Evolutionary conservation across 257 asterid genomes (phyloP), one percentile per base, ranked within the genome.

Genomic region (Agastache rugosa): DNA sequence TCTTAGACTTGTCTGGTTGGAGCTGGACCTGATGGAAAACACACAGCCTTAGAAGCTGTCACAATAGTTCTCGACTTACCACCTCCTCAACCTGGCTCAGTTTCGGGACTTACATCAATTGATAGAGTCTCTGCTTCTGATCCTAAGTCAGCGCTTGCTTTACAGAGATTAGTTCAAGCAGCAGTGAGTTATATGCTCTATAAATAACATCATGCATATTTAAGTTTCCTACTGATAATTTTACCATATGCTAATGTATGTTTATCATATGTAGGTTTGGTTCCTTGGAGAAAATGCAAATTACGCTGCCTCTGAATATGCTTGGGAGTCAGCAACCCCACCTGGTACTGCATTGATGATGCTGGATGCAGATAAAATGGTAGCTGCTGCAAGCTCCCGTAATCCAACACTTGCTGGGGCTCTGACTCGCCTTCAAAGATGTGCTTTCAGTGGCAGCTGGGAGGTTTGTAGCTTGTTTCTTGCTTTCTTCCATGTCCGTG

Each of bases 331-430:
- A 2, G 98, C 98, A 67, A 95, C 99, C 71, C 99, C 99, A 66
- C 99, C 99, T 59, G 99, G 99, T 75, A 95, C 99, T 67, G 99
- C 99, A 80, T 80, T 95, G 84, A 95, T 95, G 99, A 95, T 95
- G 99, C 79, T 95, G 79, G 99, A 95, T 78, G 96, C 98, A 31
- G 99, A 95, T 81, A 95, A 95, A 84, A 95, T 95, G 99, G 99
- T 95, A 75, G 99, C 99, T 85, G 99, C 99, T 81, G 99, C 99
- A 68, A 95, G 99, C 86, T 95, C 99, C 72, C 99, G 99, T 35
- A 95, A 95, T 79, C 99, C 99, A 67, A 95, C 99, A 39, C 92
- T 95, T 63, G 91, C 96, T 75, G 97, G 98, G 70, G 99, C 99
- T 82, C 83, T 95, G 75, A 95, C 99, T 80, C 93, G 99, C 71